A percentile compares a stretch with the other conserved stretches of the same genome.
Evolutionary conservation across 352 stramenopile genomes (phyloP).

Genomic region (Thalassiosira mediterranea): DNA sequence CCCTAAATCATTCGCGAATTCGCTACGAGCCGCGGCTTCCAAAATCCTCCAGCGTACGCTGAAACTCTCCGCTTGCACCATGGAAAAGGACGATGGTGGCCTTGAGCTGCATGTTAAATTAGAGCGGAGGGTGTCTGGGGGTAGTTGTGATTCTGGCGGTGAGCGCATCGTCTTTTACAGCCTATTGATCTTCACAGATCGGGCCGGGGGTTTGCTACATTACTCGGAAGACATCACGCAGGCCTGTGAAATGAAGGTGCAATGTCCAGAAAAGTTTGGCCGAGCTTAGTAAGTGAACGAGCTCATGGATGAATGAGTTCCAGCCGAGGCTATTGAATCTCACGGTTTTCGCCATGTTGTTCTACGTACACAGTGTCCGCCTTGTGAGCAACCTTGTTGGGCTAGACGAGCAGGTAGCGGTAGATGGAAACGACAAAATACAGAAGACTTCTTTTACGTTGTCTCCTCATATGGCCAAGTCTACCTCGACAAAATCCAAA

Average conservation of each 20-base stretch:
- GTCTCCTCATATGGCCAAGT: constrained; percentile 27
- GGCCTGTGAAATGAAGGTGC: constrained; percentile 18
- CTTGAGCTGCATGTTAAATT: constrained; percentile 48
- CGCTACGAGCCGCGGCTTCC: constrained; percentile 52
- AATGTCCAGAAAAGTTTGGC: constrained; percentile 45
- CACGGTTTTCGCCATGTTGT: too few relatives aligned
- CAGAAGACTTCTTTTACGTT: constrained; percentile 49
- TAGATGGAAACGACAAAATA: constrained; percentile 54
- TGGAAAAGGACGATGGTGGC: constrained; percentile 35
- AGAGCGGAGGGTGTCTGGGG: constrained; percentile 15
- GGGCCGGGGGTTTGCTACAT: constrained; percentile 40
- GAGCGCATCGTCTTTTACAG: constrained; percentile 47
- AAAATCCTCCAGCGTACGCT: constrained; percentile 70
- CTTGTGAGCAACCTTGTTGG: constrained; percentile 49
- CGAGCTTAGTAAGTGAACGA: constrained; percentile 35
- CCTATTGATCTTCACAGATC: constrained; percentile 47
- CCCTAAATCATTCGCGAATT: constrained; percentile 61
- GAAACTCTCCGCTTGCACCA: constrained; percentile 44
- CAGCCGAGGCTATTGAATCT: too few relatives aligned
- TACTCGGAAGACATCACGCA: constrained; percentile 44
- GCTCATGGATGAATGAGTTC: too few relatives aligned
- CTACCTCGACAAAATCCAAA: constrained; percentile 17
- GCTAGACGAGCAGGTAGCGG: constrained; percentile 45
- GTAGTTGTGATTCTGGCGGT: constrained; percentile 9
- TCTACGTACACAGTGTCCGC: constrained; percentile 39